These are phyloP conservation scores for Aspergillus cristatus DNA, from an alignment of 495 filamentous ascomycete genomes.

Conservation along the genomic window DNA sequence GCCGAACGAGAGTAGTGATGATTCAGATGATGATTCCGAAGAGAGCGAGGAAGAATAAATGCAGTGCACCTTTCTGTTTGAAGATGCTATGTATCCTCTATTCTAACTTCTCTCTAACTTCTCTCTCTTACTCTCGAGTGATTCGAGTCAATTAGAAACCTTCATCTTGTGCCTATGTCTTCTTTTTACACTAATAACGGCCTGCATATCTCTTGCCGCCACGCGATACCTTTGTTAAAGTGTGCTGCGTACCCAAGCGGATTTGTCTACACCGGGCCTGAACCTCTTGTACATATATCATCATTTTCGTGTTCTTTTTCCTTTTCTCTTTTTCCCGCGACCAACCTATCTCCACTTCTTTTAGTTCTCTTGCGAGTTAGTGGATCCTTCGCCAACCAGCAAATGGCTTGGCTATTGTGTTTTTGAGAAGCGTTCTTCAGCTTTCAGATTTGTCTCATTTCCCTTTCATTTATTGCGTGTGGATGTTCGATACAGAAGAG, in stretches of 20 bases:
- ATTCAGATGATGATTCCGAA: constrained; percentile 43
- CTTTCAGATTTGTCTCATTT: not conserved
- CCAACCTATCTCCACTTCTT: not conserved
- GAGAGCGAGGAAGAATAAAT: constrained; percentile 48
- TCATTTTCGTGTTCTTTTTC: not conserved
- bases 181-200: too few species aligned
- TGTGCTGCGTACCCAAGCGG: too few species aligned
- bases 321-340: not conserved
- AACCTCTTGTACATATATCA: not conserved
- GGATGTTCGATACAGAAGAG: not conserved
- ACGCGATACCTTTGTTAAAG: too few species aligned
- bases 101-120: not conserved
- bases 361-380: not conserved
- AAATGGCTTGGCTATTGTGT: too few species aligned
- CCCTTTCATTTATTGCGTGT: not conserved
- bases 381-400: not conserved
- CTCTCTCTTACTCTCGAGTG: not conserved
- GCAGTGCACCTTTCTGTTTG: not conserved
- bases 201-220: too few species aligned
- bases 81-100: not conserved
- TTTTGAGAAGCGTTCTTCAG: too few species aligned
- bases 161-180: too few species aligned
- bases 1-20: constrained; percentile 40
- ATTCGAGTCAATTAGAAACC: too few species aligned
- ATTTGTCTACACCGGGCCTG: too few species aligned